phyloP scores from a whole-genome alignment of 176 grass and related monocot genomes.

The Cenchrus americanus region DNA sequence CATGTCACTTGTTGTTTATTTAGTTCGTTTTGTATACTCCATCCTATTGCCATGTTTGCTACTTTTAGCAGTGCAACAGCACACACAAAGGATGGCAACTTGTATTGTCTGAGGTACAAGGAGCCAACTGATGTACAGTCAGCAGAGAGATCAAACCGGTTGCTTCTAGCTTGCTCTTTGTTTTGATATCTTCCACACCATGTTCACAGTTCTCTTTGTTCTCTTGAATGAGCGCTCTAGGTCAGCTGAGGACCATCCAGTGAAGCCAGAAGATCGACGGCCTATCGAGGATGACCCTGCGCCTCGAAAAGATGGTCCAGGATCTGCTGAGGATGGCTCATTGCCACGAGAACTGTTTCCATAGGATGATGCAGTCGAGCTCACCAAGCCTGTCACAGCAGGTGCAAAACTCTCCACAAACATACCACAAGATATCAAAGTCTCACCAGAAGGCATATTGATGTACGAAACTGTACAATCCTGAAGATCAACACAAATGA shows the following conservation, averaged over 20 bases:
- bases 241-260: constrained; percentile 23
- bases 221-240: constrained; percentile 24
- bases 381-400: constrained; percentile 27
- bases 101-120: not conserved
- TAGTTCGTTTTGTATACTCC: not conserved
- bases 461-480: constrained; percentile 38
- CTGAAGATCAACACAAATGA: constrained; percentile 44
- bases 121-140: constrained; percentile 7
- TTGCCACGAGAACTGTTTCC: not conserved
- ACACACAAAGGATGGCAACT: constrained; percentile 17
- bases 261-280: not conserved
- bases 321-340: constrained; percentile 17
- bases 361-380: not conserved
- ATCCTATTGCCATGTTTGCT: not conserved
- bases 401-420: constrained; percentile 59
- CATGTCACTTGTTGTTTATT: constrained; percentile 13
- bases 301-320: constrained; percentile 26
- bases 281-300: constrained; percentile 15
- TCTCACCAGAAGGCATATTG: constrained; percentile 37
- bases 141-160: not conserved
- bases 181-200: constrained; percentile 41
- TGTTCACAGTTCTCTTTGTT: constrained; percentile 28
- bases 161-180: not conserved
- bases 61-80: not conserved
- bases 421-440: constrained; percentile 40